phyloP scores from a whole-genome alignment of 805 yeast species.

The Ogataea paraovalis region DNA sequence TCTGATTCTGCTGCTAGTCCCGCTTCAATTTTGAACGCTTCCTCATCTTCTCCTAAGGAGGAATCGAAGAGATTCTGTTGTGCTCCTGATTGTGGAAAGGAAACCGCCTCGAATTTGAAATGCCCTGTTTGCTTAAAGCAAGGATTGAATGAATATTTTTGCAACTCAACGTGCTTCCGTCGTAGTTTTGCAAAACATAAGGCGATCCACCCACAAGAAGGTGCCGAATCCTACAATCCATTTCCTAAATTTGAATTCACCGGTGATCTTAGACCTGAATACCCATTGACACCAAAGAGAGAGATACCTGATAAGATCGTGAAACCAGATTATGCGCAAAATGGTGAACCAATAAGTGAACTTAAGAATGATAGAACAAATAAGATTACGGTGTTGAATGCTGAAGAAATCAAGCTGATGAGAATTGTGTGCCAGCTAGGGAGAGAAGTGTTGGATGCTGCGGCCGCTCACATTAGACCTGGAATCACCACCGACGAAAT shows the following conservation, averaged over 20 bases:
- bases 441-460: constrained; percentile 85
- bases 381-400: constrained; percentile 57
- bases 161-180: constrained; percentile 81
- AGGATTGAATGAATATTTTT: constrained; percentile 60
- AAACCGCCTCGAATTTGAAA: constrained; percentile 68
- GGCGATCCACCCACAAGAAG: constrained; percentile 62
- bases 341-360: constrained; percentile 79
- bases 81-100: constrained; percentile 82
- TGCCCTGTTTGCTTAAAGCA: constrained; percentile 90
- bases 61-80: constrained; percentile 42
- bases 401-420: constrained; percentile 70
- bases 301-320: constrained; percentile 66
- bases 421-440: constrained; percentile 72
- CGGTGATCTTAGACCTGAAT: constrained; percentile 71
- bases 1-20: not conserved
- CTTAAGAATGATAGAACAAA: constrained; percentile 65
- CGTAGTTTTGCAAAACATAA: constrained; percentile 71
- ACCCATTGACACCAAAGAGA: constrained; percentile 76
- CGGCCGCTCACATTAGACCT: constrained; percentile 77
- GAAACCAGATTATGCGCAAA: constrained; percentile 77
- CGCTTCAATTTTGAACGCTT: constrained; percentile 2
- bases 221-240: constrained; percentile 70
- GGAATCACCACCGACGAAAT: constrained; percentile 93
- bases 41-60: not conserved
- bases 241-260: constrained; percentile 74